These are phyloP conservation scores for Suillus brevipes DNA, from an alignment of 768 basidiomycete genomes.

Conservation along the genomic window DNA sequence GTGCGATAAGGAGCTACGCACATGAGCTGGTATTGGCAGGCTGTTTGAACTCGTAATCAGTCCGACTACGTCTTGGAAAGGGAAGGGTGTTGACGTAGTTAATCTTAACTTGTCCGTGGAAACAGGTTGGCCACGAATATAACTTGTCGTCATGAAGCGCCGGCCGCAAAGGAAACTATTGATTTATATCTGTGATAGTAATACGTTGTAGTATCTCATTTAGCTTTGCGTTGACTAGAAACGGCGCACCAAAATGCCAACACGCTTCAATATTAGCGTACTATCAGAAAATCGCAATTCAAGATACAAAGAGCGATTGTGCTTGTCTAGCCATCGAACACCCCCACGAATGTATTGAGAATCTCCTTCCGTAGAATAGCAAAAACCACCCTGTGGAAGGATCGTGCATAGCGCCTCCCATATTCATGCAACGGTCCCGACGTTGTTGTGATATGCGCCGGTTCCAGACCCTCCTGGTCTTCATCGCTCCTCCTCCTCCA, in stretches of 20 bases:
- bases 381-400: conserved; percentile 67
- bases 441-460: conserved; percentile 69
- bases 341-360: conserved; percentile 39
- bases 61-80: background rate
- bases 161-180: background rate
- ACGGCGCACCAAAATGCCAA: background rate
- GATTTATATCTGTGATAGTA: background rate
- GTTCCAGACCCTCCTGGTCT: conserved; percentile 71
- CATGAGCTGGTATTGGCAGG: background rate
- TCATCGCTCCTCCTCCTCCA: conserved; percentile 21
- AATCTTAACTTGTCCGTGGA: background rate
- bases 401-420: conserved; percentile 58
- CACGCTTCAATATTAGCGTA: background rate
- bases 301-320: background rate
- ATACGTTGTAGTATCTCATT: background rate
- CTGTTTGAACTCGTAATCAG: background rate
- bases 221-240: background rate
- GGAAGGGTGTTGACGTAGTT: background rate
- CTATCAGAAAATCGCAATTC: background rate
- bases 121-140: background rate
- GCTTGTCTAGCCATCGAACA: conserved; percentile 27
- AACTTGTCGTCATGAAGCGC: background rate
- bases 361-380: conserved; percentile 59
- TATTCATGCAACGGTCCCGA: conserved; percentile 54
- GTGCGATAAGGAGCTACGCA: background rate